A percentile compares a stretch with the other conserved stretches of the same genome.
These are phyloP conservation scores for Lactarius sanguifluus DNA, from an alignment of 768 basidiomycete genomes.

Conservation along the genomic window DNA sequence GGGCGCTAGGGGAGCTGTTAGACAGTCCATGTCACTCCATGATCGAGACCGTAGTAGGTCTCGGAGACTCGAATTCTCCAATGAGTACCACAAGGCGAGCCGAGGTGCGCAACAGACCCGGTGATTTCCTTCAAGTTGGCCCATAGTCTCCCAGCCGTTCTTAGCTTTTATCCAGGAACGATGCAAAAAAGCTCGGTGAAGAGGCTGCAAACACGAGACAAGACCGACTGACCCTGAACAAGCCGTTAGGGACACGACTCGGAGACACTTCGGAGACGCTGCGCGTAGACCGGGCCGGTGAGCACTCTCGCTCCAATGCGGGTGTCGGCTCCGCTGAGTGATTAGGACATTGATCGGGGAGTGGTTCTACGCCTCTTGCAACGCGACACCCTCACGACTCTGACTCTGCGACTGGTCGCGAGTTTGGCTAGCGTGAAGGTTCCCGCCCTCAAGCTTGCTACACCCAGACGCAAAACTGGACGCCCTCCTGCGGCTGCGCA, in stretches of 20 bases:
- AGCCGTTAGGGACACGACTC: not conserved
- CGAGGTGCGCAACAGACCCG: no score
- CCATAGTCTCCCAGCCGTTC: not conserved
- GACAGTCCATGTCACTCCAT: no score
- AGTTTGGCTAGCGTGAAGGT: not conserved
- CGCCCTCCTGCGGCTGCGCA: not conserved
- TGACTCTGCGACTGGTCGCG: not conserved
- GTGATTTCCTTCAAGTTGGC: no score
- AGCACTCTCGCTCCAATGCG: no score
- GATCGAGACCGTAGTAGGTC: not conserved
- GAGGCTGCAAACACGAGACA: not conserved
- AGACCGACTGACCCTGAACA: not conserved
- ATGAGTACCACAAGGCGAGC: not conserved
- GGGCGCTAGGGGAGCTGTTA: no score
- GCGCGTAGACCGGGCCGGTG: not conserved
- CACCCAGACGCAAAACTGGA: not conserved
- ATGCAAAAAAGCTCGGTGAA: not conserved
- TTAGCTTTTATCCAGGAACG: not conserved
- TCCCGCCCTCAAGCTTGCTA: not conserved
- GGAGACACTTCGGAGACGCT: not conserved
- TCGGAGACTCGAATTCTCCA: not conserved
- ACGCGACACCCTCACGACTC: not conserved
- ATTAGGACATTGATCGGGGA: no score
- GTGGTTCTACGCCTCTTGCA: not conserved
- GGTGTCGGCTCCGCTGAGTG: no score